Evolutionary conservation across 176 grass and related monocot species (phyloP), one percentile per base, ranked within the genome.

Genomic region (Musa schizocarpa): DNA sequence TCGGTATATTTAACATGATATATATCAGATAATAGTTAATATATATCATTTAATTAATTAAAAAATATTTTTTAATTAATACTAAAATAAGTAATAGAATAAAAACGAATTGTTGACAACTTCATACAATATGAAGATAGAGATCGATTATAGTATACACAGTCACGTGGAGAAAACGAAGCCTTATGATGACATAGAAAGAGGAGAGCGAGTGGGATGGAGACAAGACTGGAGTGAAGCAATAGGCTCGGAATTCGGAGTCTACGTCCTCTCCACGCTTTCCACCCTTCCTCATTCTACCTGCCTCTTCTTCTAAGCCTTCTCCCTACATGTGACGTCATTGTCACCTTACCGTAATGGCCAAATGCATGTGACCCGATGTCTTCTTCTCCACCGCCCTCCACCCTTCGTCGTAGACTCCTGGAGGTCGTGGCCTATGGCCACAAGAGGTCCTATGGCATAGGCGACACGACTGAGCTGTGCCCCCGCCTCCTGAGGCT

Each of bases 341-440:
- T 16, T 11, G 9, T 10, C 17, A 19, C 1, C 14, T 19, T 14
- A 13, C 22, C 43, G 12, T 11, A n/a, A 65, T 77, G 61, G 61
- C 75, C 48, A 65, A 53, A 53, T 77, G 75, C 48, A 48, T n/a
- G 2, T 48, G 75, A 9, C 10, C 34, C 1, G 75, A 77, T 21
- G 49, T 20, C 49, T 14, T 48, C 20, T 77, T 77, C 61, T 43
- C 61, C 48, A 61, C 12, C 8, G 10, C 48, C 49, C n/a, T 19
- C 75, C 29, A 20, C 21, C 11, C 61, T 66, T 20, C 49, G 59
- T 43, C 75, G 49, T 6, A 64, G n/a, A 61, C 17, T 77, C 19
- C 59, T 77, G 17, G 75, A 77, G 11, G 61, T 48, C n/a, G 49
- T 77, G 5, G 13, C 61, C 20, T 77, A 59, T 61, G 75, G 4